phyloP scores from a whole-genome alignment of 805 yeast species.

The Monosporozyma aerobia region DNA sequence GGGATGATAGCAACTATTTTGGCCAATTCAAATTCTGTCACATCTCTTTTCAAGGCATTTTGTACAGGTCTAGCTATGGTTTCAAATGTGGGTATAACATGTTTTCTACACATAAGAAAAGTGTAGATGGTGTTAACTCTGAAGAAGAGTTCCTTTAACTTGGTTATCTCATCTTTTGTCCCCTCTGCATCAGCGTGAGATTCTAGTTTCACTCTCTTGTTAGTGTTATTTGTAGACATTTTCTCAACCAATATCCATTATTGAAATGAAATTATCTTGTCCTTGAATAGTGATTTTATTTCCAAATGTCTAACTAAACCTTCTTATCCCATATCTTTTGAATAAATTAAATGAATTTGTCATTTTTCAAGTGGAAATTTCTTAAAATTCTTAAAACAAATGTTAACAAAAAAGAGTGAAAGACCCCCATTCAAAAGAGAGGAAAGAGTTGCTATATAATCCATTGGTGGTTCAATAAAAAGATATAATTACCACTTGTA shows the following conservation, averaged over 20 bases:
- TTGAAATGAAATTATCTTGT: background rate
- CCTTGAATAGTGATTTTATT: background rate
- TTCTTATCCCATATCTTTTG: background rate
- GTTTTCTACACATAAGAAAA: conserved; percentile 51
- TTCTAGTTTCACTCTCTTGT: background rate
- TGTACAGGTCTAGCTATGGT: conserved; percentile 45
- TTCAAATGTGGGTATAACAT: conserved; percentile 49
- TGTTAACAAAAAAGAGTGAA: background rate
- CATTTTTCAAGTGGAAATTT: background rate
- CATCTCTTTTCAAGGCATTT: conserved; percentile 36
- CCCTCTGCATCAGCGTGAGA: background rate
- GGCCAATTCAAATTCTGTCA: conserved; percentile 51
- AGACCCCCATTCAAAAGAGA: background rate
- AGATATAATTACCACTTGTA: too few species aligned
- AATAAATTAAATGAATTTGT: background rate
- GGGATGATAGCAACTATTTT: conserved; percentile 56
- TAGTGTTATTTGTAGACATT: background rate
- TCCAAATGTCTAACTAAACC: background rate
- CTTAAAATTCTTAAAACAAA: background rate
- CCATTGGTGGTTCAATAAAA: background rate
- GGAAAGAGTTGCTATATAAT: background rate
- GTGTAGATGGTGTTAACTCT: conserved; percentile 52
- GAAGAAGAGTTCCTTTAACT: conserved; percentile 39
- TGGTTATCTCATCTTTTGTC: background rate
- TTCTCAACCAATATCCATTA: background rate